These are phyloP conservation scores for Saccharomycopsis sp. DNA, from an alignment of 805 yeast genomes.

Conservation along the genomic window DNA sequence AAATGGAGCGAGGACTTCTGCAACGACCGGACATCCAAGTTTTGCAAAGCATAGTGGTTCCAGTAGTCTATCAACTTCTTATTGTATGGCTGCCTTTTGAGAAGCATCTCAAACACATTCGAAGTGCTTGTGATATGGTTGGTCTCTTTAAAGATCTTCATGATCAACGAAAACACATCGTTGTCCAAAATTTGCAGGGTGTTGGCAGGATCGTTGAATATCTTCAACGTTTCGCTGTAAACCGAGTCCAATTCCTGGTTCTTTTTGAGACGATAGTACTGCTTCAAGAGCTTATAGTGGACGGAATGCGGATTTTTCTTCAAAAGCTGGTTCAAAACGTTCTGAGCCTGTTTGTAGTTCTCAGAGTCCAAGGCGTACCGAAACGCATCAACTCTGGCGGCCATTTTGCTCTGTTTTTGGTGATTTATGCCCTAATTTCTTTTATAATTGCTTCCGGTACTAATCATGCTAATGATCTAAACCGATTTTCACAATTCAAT, in stretches of 20 bases:
- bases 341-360: slow-evolving; percentile 30
- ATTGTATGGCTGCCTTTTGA: slow-evolving; percentile 31
- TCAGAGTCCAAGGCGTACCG: slow-evolving; percentile 32
- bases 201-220: slow-evolving; percentile 6
- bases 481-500: too few species aligned
- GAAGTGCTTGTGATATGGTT: slow-evolving; percentile 27
- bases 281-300: slow-evolving; percentile 32
- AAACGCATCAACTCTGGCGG: slow-evolving; percentile 9
- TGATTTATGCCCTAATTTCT: too few species aligned
- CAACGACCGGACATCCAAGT: slow-evolving; percentile 10
- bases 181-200: slow-evolving; percentile 8
- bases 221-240: slow-evolving; percentile 1
- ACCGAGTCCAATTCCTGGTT: slow-evolving; percentile 7
- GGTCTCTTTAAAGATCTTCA: slow-evolving; percentile 26
- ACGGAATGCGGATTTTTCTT: slow-evolving; percentile 31
- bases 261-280: slow-evolving; percentile 27
- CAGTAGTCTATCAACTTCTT: slow-evolving; percentile 12
- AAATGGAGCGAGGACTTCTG: slow-evolving; percentile 20
- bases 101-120: slow-evolving; percentile 32
- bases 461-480: too few species aligned
- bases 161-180: slow-evolving; percentile 26
- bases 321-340: slow-evolving; percentile 28
- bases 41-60: slow-evolving; percentile 6
- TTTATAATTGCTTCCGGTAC: too few species aligned
- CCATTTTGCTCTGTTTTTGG: not conserved